A percentile compares a stretch with the other conserved stretches of the same genome.
Evolutionary conservation across 768 basidiomycete genomes (phyloP).

Genomic region (Boletellus emodensis): DNA sequence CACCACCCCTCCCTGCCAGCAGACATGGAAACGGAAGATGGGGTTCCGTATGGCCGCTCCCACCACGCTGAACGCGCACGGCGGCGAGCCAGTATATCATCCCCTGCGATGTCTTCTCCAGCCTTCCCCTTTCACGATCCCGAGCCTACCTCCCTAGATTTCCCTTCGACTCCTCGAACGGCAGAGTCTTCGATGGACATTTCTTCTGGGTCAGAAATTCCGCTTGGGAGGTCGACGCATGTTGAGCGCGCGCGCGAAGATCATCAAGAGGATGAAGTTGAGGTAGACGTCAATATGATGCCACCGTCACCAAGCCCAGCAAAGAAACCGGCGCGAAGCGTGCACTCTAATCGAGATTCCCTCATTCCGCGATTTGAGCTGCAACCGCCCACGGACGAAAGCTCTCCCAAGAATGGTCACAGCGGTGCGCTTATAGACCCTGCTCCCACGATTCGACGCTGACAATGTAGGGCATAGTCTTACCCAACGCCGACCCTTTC

Average conservation of each 20-base stretch:
- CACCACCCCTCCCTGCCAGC: slow-evolving; percentile 43
- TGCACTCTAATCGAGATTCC: slow-evolving; percentile 24
- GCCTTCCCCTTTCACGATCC: slow-evolving; percentile 35
- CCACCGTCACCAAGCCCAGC: slow-evolving; percentile 50
- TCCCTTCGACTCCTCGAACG: slow-evolving; percentile 22
- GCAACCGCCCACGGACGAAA: slow-evolving; percentile 15
- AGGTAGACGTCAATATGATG: slow-evolving; percentile 40
- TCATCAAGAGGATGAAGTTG: slow-evolving; percentile 28
- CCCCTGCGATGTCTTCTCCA: slow-evolving; percentile 31
- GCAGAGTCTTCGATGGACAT: slow-evolving; percentile 24
- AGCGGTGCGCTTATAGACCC: slow-evolving; percentile 12
- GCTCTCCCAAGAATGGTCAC: slow-evolving; percentile 18
- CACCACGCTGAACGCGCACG: slow-evolving; percentile 55
- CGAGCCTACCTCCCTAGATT: slow-evolving; percentile 11
- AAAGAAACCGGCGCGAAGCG: slow-evolving; percentile 21
- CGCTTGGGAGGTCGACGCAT: slow-evolving; percentile 38
- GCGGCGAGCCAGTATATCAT: slow-evolving; percentile 30
- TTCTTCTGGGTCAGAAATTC: slow-evolving; percentile 13
- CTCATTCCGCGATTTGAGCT: slow-evolving; percentile 35
- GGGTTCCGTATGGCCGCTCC: slow-evolving; percentile 58
- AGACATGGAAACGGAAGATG: slow-evolving; percentile 58
- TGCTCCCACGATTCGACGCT: neutral
- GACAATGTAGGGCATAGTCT: slow-evolving; percentile 8
- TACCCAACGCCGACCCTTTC: slow-evolving; percentile 20
- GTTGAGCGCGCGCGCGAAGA: slow-evolving; percentile 33